phyloP scores from a whole-genome alignment of 192 early-diverging fungal genomes.

The Neocallimastix lanati region DNA sequence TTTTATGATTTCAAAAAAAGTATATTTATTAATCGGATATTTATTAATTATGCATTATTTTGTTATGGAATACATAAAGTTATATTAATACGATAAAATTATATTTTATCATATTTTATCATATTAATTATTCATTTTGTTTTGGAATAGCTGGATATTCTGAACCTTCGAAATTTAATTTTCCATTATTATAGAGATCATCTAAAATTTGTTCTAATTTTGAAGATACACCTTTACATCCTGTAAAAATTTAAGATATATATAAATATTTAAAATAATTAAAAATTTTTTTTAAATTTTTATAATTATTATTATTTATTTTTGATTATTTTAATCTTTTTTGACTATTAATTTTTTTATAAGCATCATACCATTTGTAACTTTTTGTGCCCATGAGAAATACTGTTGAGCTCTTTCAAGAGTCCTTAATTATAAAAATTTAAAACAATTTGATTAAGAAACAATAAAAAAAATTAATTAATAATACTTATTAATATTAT shows the following conservation, averaged over 20 bases:
- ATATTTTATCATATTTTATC: too few species aligned
- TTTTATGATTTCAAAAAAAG: too few species aligned
- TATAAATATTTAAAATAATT: too few species aligned
- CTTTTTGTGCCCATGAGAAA: conserved; percentile 37
- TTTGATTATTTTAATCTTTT: neutral
- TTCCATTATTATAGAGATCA: conserved; percentile 15
- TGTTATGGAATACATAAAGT: too few species aligned
- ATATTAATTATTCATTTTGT: neutral
- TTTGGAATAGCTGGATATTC: neutral
- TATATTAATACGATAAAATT: too few species aligned
- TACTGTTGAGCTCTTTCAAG: conserved; percentile 25
- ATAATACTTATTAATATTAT: too few species aligned
- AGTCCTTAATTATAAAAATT: conserved; percentile 5
- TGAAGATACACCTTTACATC: conserved; percentile 14
- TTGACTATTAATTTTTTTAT: neutral
- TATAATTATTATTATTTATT: too few species aligned
- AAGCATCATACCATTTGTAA: conserved; percentile 21
- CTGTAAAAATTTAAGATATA: conserved; percentile 5
- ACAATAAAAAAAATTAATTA: neutral
- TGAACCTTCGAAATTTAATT: conserved; percentile 6
- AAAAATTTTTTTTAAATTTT: too few species aligned
- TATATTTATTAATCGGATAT: too few species aligned
- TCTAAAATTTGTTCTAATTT: conserved; percentile 19
- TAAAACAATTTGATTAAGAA: too few species aligned
- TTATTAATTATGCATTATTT: too few species aligned